These are phyloP conservation scores for Metarhizium brunneum DNA, from an alignment of 2,329 filamentous ascomycete genomes.

Conservation along the genomic window DNA sequence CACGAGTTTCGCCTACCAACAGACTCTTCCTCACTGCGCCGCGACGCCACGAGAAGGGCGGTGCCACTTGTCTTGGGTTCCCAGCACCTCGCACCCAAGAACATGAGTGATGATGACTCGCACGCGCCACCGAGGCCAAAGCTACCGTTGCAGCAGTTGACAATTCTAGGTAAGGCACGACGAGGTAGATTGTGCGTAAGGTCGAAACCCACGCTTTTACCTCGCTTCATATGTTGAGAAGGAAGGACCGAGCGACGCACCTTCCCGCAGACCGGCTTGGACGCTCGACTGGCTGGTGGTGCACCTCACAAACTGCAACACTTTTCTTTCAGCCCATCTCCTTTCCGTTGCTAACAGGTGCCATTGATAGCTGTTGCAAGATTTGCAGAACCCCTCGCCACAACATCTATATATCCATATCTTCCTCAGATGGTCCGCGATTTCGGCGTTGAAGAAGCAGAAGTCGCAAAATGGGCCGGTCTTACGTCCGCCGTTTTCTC, in stretches of 20 bases:
- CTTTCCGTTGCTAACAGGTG: background rate
- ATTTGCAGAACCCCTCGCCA: constrained; percentile 65
- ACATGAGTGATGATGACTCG: constrained; percentile 5
- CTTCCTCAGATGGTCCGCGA: constrained; percentile 76
- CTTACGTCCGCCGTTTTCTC: constrained; percentile 66
- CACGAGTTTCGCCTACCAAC: background rate
- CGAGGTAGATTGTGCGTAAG: background rate
- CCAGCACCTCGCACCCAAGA: background rate
- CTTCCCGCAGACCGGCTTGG: background rate
- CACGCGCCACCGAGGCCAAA: constrained; percentile 34
- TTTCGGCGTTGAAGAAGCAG: constrained; percentile 60
- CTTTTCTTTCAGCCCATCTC: background rate
- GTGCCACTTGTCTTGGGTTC: background rate
- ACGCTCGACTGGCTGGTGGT: background rate
- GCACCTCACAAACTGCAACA: background rate
- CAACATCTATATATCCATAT: constrained; percentile 63
- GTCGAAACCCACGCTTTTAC: background rate
- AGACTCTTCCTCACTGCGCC: background rate
- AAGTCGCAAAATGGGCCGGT: constrained; percentile 75
- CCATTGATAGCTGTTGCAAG: constrained; percentile 56
- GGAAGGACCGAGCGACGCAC: background rate
- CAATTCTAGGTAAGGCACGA: constrained; percentile 61
- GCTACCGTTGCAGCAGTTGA: constrained; percentile 67
- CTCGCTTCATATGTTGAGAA: background rate
- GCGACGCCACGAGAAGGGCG: too few relatives aligned